phyloP scores from a whole-genome alignment of 768 basidiomycete species.

The Thelephora ganbajun region DNA sequence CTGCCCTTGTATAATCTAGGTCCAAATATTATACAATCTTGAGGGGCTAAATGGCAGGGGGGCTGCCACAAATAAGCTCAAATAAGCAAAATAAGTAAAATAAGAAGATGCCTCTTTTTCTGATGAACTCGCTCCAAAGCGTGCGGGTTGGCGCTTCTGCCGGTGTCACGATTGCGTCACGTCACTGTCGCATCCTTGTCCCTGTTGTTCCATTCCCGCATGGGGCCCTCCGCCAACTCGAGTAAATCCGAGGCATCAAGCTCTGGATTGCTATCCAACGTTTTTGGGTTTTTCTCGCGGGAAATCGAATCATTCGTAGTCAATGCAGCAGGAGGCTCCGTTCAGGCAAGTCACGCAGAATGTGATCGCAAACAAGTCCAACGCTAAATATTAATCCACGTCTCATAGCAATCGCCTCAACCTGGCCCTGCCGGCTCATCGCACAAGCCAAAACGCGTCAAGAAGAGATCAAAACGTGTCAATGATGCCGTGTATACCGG shows the following conservation, averaged over 20 bases:
- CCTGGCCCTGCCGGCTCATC: background rate
- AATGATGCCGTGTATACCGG: background rate
- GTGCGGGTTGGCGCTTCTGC: too few relatives aligned
- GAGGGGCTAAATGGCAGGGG: too few relatives aligned
- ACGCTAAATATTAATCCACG: background rate
- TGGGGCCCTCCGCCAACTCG: background rate
- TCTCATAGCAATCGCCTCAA: slow-evolving; percentile 3
- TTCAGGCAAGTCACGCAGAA: slow-evolving; percentile 6
- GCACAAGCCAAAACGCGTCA: background rate
- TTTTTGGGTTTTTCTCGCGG: slow-evolving; percentile 54
- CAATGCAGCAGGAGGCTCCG: slow-evolving; percentile 39
- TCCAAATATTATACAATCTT: too few relatives aligned
- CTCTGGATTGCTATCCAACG: slow-evolving; percentile 40
- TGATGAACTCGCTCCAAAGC: too few relatives aligned
- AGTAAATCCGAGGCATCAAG: too few relatives aligned
- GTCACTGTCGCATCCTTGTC: too few relatives aligned
- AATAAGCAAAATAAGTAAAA: too few relatives aligned
- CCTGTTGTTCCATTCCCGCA: background rate
- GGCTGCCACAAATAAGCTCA: too few relatives aligned
- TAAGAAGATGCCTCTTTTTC: too few relatives aligned
- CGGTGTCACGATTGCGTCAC: too few relatives aligned
- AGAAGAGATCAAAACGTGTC: background rate
- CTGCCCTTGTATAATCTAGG: too few relatives aligned
- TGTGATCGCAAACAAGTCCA: background rate
- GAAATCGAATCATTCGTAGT: slow-evolving; percentile 61